phyloP scores from a whole-genome alignment of 441 rosid genomes.

The Manihot esculenta region DNA sequence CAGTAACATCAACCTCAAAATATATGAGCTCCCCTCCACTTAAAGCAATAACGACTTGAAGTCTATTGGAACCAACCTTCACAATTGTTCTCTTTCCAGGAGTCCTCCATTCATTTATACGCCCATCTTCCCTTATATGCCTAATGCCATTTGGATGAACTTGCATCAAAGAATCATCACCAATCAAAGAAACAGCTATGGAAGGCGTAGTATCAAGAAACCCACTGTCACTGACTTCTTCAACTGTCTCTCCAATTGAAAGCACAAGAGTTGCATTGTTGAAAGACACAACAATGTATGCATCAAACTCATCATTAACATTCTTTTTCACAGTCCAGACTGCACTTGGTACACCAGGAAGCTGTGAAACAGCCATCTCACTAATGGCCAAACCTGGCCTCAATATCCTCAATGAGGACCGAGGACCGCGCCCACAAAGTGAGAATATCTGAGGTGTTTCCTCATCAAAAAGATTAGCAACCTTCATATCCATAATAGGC shows the following conservation, averaged over 20 bases:
- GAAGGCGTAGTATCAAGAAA: conserved; percentile 96
- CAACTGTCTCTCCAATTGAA: conserved; percentile 96
- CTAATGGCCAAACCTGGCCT: conserved; percentile 93
- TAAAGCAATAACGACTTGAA: conserved; percentile 92
- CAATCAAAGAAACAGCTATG: conserved; percentile 80
- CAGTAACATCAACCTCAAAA: conserved; percentile 93
- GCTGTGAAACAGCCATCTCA: conserved; percentile 99
- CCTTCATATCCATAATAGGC: conserved; percentile 97
- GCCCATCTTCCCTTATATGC: conserved; percentile 98
- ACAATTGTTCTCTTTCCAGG: conserved; percentile 98
- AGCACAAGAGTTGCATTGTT: conserved; percentile 99
- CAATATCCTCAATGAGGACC: conserved; percentile 85
- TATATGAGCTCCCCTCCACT: conserved; percentile 97
- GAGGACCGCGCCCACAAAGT: conserved; percentile 91
- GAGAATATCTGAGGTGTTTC: conserved; percentile 93
- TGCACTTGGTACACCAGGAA: conserved; percentile 98
- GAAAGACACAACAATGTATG: conserved; percentile 93
- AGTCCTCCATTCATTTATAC: conserved; percentile 96
- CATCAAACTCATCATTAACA: conserved; percentile 86
- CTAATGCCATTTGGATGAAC: conserved; percentile 95
- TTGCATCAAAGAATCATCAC: conserved; percentile 96
- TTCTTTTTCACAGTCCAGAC: conserved; percentile 98
- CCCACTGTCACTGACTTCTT: conserved; percentile 97
- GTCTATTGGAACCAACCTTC: conserved; percentile 92
- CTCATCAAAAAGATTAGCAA: conserved; percentile 83